Percentiles rank a stretch among this genome's conserved stretches.
These are phyloP conservation scores for Diaporthe batatas DNA, from an alignment of 2,329 filamentous ascomycete species.

Conservation along the genomic window DNA sequence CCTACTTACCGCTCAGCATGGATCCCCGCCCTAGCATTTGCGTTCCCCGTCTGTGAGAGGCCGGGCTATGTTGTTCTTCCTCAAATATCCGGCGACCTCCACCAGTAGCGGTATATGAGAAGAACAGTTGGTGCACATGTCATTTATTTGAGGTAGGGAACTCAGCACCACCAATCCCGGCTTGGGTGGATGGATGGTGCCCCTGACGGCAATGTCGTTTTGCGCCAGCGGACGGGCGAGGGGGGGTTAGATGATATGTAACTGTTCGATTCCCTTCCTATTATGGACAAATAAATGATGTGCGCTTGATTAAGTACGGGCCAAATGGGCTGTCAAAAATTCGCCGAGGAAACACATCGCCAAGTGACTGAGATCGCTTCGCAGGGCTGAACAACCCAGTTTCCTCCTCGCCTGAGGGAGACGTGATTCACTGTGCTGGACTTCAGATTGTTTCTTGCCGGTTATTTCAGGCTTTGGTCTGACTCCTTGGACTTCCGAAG, in stretches of 20 bases:
- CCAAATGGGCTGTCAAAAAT: not conserved
- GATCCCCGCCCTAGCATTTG: not conserved
- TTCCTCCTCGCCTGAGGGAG: too few relatives aligned
- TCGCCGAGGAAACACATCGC: not conserved
- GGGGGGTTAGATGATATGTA: not conserved
- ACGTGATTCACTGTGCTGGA: not conserved
- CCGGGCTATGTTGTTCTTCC: not conserved
- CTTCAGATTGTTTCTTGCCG: not conserved
- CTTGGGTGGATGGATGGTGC: not conserved
- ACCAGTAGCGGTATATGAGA: not conserved
- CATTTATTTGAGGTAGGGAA: constrained; percentile 16
- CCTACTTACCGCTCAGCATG: not conserved
- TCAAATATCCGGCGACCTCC: not conserved
- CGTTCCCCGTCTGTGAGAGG: not conserved
- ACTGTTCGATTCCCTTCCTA: not conserved
- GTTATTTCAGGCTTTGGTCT: not conserved
- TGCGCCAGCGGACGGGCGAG: not conserved
- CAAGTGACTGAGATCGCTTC: constrained; percentile 21
- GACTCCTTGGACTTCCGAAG: not conserved
- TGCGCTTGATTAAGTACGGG: not conserved
- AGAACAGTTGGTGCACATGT: not conserved
- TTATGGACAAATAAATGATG: not conserved
- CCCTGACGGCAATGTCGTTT: too few relatives aligned
- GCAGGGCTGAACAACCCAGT: not conserved
- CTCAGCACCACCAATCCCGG: not conserved